Base-by-base conservation (phyloP, 1,139 yeast genomes). In the Pichia sp. region DNA sequence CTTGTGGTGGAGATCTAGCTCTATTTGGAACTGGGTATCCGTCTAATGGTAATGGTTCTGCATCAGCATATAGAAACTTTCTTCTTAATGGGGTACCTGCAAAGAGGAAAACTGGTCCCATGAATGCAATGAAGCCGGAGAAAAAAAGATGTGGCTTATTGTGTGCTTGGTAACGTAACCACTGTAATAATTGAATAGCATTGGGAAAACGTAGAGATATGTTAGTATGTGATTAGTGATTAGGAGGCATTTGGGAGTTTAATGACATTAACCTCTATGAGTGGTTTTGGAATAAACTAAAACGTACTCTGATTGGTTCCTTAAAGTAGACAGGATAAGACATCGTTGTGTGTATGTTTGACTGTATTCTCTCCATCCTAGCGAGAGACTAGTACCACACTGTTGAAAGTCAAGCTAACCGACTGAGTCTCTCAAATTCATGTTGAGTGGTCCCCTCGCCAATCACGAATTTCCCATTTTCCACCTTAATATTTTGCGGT, bases 91-190 rank as follows among this genome's bases (percentile, higher is more conserved):
- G 91, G 35, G 88, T 70, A 35, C 72, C 69, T 33, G 69, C 64
- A 48, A 80, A 59, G 10, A 72, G 64, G 41, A 81, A 67, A 14
- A 74, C 60, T 13, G 93, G 93, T 9, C 84, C 87, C 31, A 79
- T 58, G 33, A 75, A 59, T 10, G 88, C 94, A 50, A 83, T 66
- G 27, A 69, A 67, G 20, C 77, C 70, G n/a, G 91, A 69, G 56
- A 69, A 77, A 60, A 82, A 80, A 49, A 82, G 67, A 58, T 82
- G 87, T 36, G 94, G 94, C 56, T 77, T 76, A 48, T 76, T 76
- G 63, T 82, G 85, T 28, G 91, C 83, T 50, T 79, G 81, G 62
- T 76, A 82, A 59, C 88, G 81, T 45, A 77, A 61, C 82, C 86
- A 83, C n/a, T n/a, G n/a, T n/a, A n/a, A n/a, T n/a, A n/a, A n/a